Conservation (phyloP, 768 basidiomycete species). For the Boletus reticulatus region DNA sequence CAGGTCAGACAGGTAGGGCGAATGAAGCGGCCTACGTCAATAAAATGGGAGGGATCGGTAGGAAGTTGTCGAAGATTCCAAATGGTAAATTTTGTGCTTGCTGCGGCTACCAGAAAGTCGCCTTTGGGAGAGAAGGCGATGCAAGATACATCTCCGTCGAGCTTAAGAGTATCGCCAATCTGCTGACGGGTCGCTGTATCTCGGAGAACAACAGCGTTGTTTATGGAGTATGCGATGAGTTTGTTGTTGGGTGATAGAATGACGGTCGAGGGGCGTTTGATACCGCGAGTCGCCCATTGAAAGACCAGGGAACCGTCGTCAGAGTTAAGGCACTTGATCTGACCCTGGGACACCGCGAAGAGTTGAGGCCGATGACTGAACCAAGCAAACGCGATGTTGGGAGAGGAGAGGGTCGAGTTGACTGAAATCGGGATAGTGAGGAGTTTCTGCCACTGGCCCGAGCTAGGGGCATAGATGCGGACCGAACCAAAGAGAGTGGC, state of each 20-base stretch:
- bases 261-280: slow-evolving; percentile 9
- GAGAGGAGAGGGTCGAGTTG: background rate
- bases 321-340: slow-evolving; percentile 15
- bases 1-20: background rate
- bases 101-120: slow-evolving; percentile 4
- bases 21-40: background rate
- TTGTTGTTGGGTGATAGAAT: slow-evolving; percentile 10
- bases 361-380: slow-evolving; percentile 7
- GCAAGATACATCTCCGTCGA: slow-evolving; percentile 8
- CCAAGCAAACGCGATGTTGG: slow-evolving; percentile 11
- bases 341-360: slow-evolving; percentile 17
- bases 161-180: slow-evolving; percentile 7
- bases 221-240: slow-evolving; percentile 15
- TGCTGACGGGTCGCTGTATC: slow-evolving; percentile 9
- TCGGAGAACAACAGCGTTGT: slow-evolving; percentile 6
- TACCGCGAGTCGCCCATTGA: slow-evolving; percentile 13
- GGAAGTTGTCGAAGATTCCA: slow-evolving; percentile 12
- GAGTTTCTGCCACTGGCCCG: slow-evolving; percentile 8
- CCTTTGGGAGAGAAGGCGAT: slow-evolving; percentile 9
- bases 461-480: slow-evolving; percentile 7
- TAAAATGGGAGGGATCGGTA: background rate
- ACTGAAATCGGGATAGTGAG: slow-evolving; percentile 15
- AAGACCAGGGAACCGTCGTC: slow-evolving; percentile 10
- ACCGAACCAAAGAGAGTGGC: slow-evolving; percentile 21
- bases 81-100: slow-evolving; percentile 9